These are phyloP conservation scores for Wallacemonas sp. DNA, from an alignment of 208 protist genomes.

Conservation along the genomic window DNA sequence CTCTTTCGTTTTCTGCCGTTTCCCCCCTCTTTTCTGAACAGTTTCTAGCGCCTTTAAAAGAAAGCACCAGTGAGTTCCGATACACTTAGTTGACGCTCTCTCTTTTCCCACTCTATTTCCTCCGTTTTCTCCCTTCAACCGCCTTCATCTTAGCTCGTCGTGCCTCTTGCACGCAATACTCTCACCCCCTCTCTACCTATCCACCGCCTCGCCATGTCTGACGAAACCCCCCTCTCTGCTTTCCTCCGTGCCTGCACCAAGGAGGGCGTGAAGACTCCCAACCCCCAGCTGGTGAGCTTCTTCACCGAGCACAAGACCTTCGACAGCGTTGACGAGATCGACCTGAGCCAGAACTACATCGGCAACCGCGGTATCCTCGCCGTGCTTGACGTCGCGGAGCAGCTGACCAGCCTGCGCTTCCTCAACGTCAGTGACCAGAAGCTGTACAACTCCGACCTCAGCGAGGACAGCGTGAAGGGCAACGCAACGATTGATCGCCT, in stretches of 20 bases:
- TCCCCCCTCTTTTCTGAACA: too few species aligned
- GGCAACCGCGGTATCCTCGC: conserved; percentile 89
- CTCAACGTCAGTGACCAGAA: conserved; percentile 86
- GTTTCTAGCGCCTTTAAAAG: too few species aligned
- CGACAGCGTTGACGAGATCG: conserved; percentile 79
- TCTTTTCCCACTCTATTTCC: too few species aligned
- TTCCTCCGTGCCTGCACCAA: conserved; percentile 78
- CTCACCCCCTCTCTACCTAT: too few species aligned
- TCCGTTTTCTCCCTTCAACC: not conserved
- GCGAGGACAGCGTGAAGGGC: conserved; percentile 85
- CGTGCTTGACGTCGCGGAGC: conserved; percentile 72
- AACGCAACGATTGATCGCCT: conserved; percentile 84
- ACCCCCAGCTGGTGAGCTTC: conserved; percentile 67
- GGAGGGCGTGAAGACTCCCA: conserved; percentile 83
- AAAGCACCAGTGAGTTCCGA: too few species aligned
- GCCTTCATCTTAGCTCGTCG: not conserved
- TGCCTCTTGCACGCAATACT: not conserved
- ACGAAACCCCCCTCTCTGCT: conserved; percentile 56
- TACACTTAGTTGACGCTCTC: too few species aligned
- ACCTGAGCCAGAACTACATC: conserved; percentile 84
- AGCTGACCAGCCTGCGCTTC: conserved; percentile 77
- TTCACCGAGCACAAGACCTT: conserved; percentile 64
- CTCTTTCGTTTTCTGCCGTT: too few species aligned
- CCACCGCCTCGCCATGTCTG: conserved; percentile 25
- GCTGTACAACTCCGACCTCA: conserved; percentile 92